These are phyloP conservation scores for Uncinocarpus reesii DNA, from an alignment of 2,329 filamentous ascomycete species.

Conservation along the genomic window DNA sequence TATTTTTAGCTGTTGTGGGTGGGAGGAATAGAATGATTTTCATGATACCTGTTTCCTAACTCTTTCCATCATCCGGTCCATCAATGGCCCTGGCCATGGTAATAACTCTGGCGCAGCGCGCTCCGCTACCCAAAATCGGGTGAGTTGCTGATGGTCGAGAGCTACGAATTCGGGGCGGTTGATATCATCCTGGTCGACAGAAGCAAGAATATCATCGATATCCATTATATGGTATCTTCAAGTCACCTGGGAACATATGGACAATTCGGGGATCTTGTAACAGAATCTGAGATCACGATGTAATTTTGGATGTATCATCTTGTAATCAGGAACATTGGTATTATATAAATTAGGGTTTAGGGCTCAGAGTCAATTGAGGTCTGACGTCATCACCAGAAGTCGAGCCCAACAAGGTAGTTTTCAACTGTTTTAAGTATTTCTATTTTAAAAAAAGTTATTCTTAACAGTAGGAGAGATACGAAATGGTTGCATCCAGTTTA, in stretches of 20 bases:
- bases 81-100: slow-evolving; percentile 62
- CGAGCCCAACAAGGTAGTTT: background rate
- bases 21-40: too few relatives aligned
- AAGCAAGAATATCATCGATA: slow-evolving; percentile 68
- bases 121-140: slow-evolving; percentile 87
- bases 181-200: slow-evolving; percentile 51
- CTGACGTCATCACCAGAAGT: slow-evolving; percentile 3
- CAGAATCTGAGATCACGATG: too few relatives aligned
- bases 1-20: background rate
- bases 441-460: slow-evolving; percentile 1
- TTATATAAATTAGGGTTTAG: slow-evolving; percentile 14
- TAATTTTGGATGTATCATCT: slow-evolving; percentile 1
- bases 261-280: too few relatives aligned
- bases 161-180: slow-evolving; percentile 29
- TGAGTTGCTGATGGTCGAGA: slow-evolving; percentile 74
- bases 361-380: background rate
- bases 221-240: slow-evolving; percentile 27
- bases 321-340: background rate
- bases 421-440: background rate
- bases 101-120: slow-evolving; percentile 82
- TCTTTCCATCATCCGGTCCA: slow-evolving; percentile 69
- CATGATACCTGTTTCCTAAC: slow-evolving; percentile 54
- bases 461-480: background rate
- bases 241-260: background rate
- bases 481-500: slow-evolving; percentile 1